Percentiles rank a stretch among this genome's conserved stretches.
These are phyloP conservation scores for Xenoacremonium recifei DNA, from an alignment of 2,329 filamentous ascomycete species.

Conservation along the genomic window DNA sequence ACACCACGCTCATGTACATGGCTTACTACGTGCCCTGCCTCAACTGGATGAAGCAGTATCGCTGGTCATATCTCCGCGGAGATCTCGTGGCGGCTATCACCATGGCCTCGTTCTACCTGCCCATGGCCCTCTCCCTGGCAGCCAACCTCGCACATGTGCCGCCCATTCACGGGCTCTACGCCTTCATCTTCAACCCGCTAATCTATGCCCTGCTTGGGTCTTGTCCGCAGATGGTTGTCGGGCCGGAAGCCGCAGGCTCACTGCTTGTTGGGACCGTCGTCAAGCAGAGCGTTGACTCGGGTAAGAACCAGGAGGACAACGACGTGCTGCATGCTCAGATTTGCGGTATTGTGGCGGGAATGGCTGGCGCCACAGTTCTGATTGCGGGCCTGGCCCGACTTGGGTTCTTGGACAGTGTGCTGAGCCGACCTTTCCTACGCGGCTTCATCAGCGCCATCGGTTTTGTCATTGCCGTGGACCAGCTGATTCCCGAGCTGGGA, in stretches of 20 bases:
- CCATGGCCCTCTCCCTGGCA: constrained; percentile 92
- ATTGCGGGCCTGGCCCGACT: constrained; percentile 80
- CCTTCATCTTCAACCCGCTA: constrained; percentile 89
- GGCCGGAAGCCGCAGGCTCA: constrained; percentile 91
- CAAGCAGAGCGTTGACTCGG: constrained; percentile 70
- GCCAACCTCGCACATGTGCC: constrained; percentile 91
- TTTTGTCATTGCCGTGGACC: constrained; percentile 93
- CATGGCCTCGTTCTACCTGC: constrained; percentile 98
- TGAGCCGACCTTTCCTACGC: constrained; percentile 86
- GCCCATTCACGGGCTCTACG: constrained; percentile 89
- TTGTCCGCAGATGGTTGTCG: constrained; percentile 89
- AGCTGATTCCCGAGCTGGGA: constrained; percentile 87
- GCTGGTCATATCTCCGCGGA: constrained; percentile 75
- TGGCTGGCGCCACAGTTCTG: constrained; percentile 87
- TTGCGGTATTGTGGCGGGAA: constrained; percentile 82
- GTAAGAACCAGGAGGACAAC: constrained; percentile 63
- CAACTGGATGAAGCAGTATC: constrained; percentile 88
- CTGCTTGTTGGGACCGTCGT: constrained; percentile 87
- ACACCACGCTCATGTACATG: constrained; percentile 78
- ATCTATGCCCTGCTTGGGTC: constrained; percentile 90
- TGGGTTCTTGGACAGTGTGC: constrained; percentile 90
- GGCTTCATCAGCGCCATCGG: constrained; percentile 98
- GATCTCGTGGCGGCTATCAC: constrained; percentile 87
- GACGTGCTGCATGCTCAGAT: constrained; percentile 72
- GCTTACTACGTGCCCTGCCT: constrained; percentile 91